Base-by-base conservation (phyloP, 345 rosid species). In the Hibiscus mutabilis region DNA sequence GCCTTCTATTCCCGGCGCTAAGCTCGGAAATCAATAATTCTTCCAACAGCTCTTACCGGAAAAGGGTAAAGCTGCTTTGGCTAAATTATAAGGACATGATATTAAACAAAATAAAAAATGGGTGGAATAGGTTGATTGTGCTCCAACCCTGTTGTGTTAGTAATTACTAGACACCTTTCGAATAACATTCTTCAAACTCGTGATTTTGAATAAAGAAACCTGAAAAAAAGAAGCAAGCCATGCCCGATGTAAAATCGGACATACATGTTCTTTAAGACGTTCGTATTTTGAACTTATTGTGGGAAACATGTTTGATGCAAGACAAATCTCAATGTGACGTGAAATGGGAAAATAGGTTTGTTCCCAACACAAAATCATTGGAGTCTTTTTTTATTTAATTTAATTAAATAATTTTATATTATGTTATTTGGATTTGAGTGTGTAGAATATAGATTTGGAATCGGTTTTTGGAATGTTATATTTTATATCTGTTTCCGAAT, bases 1-100 rank as follows among this genome's bases (percentile, higher is more conserved):
- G 75, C 89, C 89, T 1, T 21, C 66, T 81, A 77, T 87, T 86
- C 83, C 66, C 66, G 94, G 96, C 79, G 82, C 74, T 55, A 92
- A 18, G 79, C 82, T 53, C 12, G 27, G 76, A 70, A 52, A 33
- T 22, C 74, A 75, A 70, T 86, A 79, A 68, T 82, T 85, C 79
- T 74, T 81, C 71, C 82, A 25, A 35, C 74, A 55, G 74, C 82
- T 80, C 37, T 62, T 22, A 66, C 76, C 4, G 1, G 22, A 70
- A 64, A 77, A 25, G 35, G 19, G 74, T 76, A 56, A 59, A 75
- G 82, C 71, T 79, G 69, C 73, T 75, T 57, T 75, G 77, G 74
- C 69, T 40, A 61, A 53, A 46, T 22, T 47, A 62, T 53, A 29
- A 46, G 33, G 56, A 24, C 15, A 29, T 51, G 12, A 70, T 58